Conservation (phyloP, 768 basidiomycete species). For the Heimioporus sp. region DNA sequence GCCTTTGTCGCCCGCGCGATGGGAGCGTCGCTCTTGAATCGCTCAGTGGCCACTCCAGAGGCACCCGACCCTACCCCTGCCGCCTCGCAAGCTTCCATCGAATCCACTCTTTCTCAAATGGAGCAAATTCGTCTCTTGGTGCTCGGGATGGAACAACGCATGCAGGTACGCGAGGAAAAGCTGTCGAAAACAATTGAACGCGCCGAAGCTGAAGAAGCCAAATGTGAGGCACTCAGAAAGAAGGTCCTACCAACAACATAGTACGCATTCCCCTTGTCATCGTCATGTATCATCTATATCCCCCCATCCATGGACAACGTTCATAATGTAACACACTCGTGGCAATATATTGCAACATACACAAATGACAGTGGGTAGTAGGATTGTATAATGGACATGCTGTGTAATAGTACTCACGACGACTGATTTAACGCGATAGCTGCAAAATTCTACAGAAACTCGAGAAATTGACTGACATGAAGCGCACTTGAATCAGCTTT, state of each 20-base stretch:
- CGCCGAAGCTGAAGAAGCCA: slow-evolving; percentile 57
- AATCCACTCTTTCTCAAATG: slow-evolving; percentile 54
- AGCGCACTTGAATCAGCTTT: slow-evolving; percentile 26
- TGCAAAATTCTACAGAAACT: slow-evolving; percentile 27
- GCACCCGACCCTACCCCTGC: slow-evolving; percentile 7
- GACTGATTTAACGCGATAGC: slow-evolving; percentile 12
- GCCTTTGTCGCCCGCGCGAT: slow-evolving; percentile 28
- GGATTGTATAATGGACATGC: slow-evolving; percentile 25
- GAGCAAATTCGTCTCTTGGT: slow-evolving; percentile 68
- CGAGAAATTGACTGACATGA: slow-evolving; percentile 22
- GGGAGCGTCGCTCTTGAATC: slow-evolving; percentile 27
- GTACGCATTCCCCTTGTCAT: slow-evolving; percentile 9
- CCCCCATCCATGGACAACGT: slow-evolving; percentile 4
- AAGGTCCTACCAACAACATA: slow-evolving; percentile 29
- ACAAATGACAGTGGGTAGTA: slow-evolving; percentile 25
- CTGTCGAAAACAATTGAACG: slow-evolving; percentile 56
- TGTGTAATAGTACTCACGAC: slow-evolving; percentile 14
- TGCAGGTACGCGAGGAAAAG: slow-evolving; percentile 61
- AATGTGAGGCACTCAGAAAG: slow-evolving; percentile 49
- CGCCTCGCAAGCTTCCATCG: slow-evolving; percentile 27
- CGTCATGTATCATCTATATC: slow-evolving; percentile 22
- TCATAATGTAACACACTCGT: slow-evolving; percentile 16
- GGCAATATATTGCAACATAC: slow-evolving; percentile 28
- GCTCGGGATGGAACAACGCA: slow-evolving; percentile 73
- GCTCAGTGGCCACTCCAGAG: slow-evolving; percentile 21